Conservation (phyloP, 2,329 filamentous ascomycete genomes). For the Fusarium penzigii region DNA sequence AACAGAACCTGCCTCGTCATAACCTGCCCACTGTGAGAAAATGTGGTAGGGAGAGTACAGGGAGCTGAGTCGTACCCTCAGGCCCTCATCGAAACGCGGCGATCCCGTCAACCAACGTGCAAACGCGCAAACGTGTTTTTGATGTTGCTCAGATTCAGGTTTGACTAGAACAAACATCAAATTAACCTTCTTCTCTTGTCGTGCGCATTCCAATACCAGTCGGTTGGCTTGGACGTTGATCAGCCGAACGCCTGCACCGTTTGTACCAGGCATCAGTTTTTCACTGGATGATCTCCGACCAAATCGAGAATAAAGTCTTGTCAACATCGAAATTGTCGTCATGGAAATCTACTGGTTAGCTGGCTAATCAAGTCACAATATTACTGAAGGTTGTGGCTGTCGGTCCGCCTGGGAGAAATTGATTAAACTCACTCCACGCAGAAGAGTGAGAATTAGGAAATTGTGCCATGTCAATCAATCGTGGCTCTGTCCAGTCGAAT, state of each 20-base stretch:
- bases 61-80: background rate
- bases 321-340: conserved; percentile 15
- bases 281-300: background rate
- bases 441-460: background rate
- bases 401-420: conserved; percentile 1
- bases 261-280: background rate
- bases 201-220: background rate
- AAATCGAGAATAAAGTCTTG: background rate
- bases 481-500: background rate
- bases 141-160: background rate
- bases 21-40: no score
- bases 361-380: background rate
- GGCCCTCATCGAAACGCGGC: conserved; percentile 23
- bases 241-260: background rate
- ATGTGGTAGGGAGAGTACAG: no score
- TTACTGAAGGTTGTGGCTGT: conserved; percentile 10
- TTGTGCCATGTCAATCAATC: background rate
- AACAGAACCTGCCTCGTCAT: no score
- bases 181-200: background rate
- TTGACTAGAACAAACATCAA: background rate
- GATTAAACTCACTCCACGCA: background rate
- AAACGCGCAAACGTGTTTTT: background rate
- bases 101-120: conserved; percentile 3
- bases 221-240: background rate
- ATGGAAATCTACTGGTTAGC: conserved; percentile 12